Conservation (phyloP, 106 monocot species). For the Acanthochlamys bracteata region DNA sequence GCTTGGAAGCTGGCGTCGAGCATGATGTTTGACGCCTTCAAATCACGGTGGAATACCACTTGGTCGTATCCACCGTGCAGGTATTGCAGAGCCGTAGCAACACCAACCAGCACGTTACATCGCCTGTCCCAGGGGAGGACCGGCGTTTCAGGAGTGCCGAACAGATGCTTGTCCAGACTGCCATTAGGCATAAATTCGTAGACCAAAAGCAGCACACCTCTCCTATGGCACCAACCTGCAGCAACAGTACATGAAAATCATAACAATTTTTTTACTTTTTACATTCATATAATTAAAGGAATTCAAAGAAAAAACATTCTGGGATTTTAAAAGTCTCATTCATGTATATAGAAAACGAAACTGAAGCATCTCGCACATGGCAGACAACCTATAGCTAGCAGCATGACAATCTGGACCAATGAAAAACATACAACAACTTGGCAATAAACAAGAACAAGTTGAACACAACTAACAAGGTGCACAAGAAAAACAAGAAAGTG, state of each 20-base stretch:
- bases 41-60: conserved; percentile 20
- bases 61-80: conserved; percentile 26
- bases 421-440: no score
- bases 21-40: conserved; percentile 20
- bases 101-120: conserved; percentile 8
- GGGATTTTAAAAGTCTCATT: no score
- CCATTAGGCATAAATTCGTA: conserved; percentile 59
- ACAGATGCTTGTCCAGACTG: conserved; percentile 28
- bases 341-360: no score
- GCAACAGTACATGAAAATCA: background rate
- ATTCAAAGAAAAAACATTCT: no score
- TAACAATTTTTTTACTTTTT: no score
- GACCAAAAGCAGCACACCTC: conserved; percentile 19
- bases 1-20: conserved; percentile 20
- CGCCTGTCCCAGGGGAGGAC: conserved; percentile 9
- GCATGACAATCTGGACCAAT: no score
- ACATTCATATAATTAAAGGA: no score
- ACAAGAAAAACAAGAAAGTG: no score
- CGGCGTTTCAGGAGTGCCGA: background rate
- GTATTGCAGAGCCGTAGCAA: conserved; percentile 19
- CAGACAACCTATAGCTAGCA: no score
- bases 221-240: conserved; percentile 20
- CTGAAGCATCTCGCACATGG: no score
- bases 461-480: no score
- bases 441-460: no score